Conservation (phyloP, 495 filamentous ascomycete species). For the Friedmanniomyces endolithicus region DNA sequence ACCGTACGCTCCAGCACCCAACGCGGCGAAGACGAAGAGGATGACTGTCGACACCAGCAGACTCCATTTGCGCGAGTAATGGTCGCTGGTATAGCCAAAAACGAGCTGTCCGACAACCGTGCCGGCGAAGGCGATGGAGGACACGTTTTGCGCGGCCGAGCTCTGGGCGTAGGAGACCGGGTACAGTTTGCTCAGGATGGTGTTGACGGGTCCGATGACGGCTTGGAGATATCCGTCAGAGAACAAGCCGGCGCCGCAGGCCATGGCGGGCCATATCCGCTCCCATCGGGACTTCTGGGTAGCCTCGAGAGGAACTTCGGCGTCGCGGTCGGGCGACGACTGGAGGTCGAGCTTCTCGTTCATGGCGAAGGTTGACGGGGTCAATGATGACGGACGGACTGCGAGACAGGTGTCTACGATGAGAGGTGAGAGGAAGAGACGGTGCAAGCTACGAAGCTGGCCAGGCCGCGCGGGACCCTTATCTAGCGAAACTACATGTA, state of each 20-base stretch:
- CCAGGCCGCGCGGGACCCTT: background rate
- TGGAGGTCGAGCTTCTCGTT: background rate
- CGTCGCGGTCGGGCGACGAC: background rate
- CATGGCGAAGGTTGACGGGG: background rate
- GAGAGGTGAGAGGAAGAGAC: too few relatives aligned
- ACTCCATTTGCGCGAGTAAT: slow-evolving; percentile 71
- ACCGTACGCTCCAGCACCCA: slow-evolving; percentile 65
- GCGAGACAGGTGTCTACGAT: too few relatives aligned
- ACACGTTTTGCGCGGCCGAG: slow-evolving; percentile 54
- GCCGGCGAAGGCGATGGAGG: slow-evolving; percentile 74
- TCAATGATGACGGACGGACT: too few relatives aligned
- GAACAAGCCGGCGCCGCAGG: slow-evolving; percentile 81
- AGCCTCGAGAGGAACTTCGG: slow-evolving; percentile 5
- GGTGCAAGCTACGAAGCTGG: too few relatives aligned
- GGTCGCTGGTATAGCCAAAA: slow-evolving; percentile 73
- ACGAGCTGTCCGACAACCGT: slow-evolving; percentile 74
- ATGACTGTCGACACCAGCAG: slow-evolving; percentile 70
- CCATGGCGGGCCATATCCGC: slow-evolving; percentile 54
- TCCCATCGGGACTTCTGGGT: slow-evolving; percentile 44
- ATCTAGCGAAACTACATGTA: background rate
- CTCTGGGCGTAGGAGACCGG: slow-evolving; percentile 49
- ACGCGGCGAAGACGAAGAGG: slow-evolving; percentile 71
- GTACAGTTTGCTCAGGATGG: slow-evolving; percentile 54
- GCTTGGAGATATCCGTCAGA: slow-evolving; percentile 86
- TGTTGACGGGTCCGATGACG: slow-evolving; percentile 70